Evolutionary conservation across 139 green algal genomes (phyloP).

Genomic region (Pedinophyceae sp.): DNA sequence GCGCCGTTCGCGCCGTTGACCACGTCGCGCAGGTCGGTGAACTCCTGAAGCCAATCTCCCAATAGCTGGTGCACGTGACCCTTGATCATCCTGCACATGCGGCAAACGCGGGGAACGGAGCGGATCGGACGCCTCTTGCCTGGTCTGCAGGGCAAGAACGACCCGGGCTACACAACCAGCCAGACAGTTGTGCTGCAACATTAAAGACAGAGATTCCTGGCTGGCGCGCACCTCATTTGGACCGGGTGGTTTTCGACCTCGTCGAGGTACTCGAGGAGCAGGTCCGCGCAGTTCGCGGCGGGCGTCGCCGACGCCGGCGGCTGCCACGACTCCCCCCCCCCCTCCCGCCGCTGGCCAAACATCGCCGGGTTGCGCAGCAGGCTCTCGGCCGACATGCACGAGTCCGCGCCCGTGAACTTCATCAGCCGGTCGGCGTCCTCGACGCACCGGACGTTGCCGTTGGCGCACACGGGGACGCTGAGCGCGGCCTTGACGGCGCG

Average conservation of each 20-base stretch:
- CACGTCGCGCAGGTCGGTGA: no score
- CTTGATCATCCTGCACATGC: slow-evolving; percentile 7
- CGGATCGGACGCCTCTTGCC: not conserved
- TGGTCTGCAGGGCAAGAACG: not conserved
- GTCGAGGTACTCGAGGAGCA: slow-evolving; percentile 76
- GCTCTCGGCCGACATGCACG: slow-evolving; percentile 68
- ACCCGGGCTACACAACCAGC: not conserved
- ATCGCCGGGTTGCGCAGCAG: slow-evolving; percentile 72
- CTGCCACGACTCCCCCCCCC: not conserved
- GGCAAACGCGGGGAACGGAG: not conserved
- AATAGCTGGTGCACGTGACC: slow-evolving; percentile 29
- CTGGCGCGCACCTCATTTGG: slow-evolving; percentile 27
- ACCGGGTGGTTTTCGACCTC: slow-evolving; percentile 43
- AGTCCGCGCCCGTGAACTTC: slow-evolving; percentile 56
- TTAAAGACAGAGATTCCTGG: not conserved
- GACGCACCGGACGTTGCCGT: slow-evolving; percentile 61
- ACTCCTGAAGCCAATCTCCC: slow-evolving; percentile 14
- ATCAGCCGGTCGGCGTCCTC: slow-evolving; percentile 31
- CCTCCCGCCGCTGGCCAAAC: slow-evolving; percentile 25
- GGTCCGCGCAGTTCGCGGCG: slow-evolving; percentile 15
- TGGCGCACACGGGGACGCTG: slow-evolving; percentile 66
- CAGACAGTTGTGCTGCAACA: not conserved
- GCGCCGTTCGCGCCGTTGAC: no score
- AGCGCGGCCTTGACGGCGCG: slow-evolving; percentile 37
- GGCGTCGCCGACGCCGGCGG: not conserved